Conservation (phyloP, 2,329 filamentous ascomycete species). For the Fusarium sp. region DNA sequence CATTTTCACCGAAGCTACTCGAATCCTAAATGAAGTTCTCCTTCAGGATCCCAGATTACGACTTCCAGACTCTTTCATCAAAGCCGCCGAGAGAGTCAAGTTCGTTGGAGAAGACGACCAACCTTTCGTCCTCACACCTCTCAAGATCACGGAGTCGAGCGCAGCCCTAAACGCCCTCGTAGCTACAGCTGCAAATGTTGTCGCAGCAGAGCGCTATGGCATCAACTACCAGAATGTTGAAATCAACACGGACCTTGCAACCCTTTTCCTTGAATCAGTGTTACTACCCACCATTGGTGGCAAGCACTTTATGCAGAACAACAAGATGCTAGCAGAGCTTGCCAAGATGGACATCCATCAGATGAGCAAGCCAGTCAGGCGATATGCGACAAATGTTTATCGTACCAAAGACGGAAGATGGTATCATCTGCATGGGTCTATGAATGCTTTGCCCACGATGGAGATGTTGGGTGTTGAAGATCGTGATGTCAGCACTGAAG, state of each 20-base stretch:
- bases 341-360: background rate
- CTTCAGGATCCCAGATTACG: background rate
- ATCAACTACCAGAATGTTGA: background rate
- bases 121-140: background rate
- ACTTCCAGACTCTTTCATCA: background rate
- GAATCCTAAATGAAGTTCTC: background rate
- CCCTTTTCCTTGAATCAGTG: background rate
- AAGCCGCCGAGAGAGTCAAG: background rate
- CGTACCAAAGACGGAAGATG: background rate
- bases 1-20: background rate
- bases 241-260: background rate
- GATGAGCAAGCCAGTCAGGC: background rate
- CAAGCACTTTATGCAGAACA: background rate
- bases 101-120: background rate
- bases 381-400: background rate
- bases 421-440: background rate
- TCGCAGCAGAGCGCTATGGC: background rate
- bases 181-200: background rate
- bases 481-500: background rate
- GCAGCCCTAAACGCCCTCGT: background rate
- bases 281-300: background rate
- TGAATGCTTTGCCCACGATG: background rate
- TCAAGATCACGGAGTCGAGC: background rate
- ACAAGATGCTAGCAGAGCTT: background rate
- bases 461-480: background rate